Conservation (phyloP, 768 basidiomycete species). For the Gloeopeniophorella convolvens region DNA sequence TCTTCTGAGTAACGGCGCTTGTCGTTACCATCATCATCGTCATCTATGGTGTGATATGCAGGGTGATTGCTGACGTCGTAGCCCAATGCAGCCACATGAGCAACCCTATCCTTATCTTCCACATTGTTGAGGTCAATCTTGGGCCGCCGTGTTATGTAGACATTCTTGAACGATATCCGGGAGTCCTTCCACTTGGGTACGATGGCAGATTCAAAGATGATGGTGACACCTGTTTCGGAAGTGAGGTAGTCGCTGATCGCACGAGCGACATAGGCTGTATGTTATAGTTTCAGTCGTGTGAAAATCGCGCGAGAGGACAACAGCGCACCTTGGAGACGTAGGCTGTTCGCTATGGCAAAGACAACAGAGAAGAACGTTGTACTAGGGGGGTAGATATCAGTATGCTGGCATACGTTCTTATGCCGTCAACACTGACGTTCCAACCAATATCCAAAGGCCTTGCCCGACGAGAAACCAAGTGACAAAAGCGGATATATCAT, state of each 20-base stretch:
- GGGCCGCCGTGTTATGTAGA: slow-evolving; percentile 85
- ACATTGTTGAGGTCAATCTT: not conserved
- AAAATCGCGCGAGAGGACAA: not conserved
- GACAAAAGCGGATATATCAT: slow-evolving; percentile 94
- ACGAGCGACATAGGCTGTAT: slow-evolving; percentile 72
- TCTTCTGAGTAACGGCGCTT: slow-evolving; percentile 35
- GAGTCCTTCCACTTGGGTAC: slow-evolving; percentile 98
- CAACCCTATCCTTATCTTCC: slow-evolving; percentile 27
- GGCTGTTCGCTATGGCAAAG: slow-evolving; percentile 82
- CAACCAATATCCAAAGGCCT: slow-evolving; percentile 90
- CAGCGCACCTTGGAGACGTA: slow-evolving; percentile 78
- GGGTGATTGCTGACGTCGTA: slow-evolving; percentile 78
- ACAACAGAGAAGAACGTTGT: slow-evolving; percentile 95
- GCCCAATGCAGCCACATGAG: slow-evolving; percentile 50
- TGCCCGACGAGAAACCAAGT: slow-evolving; percentile 97
- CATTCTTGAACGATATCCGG: slow-evolving; percentile 93
- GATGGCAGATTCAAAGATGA: slow-evolving; percentile 96
- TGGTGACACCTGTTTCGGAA: slow-evolving; percentile 84
- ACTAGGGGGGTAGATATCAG: slow-evolving; percentile 32
- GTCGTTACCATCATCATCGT: slow-evolving; percentile 39
- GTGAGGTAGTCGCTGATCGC: slow-evolving; percentile 92
- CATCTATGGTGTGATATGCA: slow-evolving; percentile 58
- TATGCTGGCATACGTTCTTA: not conserved
- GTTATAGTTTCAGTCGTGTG: slow-evolving; percentile 5
- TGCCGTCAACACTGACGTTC: slow-evolving; percentile 56